Conservation (phyloP, 352 stramenopile species). For the Phytophthora crassamura region DNA sequence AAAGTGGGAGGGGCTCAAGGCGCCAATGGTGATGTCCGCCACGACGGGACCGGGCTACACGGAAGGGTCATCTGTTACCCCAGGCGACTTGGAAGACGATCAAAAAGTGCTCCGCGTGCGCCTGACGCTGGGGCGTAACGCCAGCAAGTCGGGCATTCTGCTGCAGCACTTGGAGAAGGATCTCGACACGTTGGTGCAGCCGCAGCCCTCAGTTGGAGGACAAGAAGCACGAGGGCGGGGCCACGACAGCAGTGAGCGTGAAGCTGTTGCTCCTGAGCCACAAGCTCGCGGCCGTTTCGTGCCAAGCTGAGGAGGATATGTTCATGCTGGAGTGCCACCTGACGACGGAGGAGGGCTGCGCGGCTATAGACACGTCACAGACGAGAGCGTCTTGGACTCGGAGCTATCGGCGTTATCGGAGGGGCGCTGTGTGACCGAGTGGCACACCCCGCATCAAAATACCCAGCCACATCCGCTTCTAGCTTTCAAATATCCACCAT, state of each 20-base stretch:
- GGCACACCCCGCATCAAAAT: no score
- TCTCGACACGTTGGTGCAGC: constrained; percentile 50
- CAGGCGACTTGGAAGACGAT: constrained; percentile 67
- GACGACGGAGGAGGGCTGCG: constrained; percentile 62
- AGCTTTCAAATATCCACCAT: no score
- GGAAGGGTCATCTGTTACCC: constrained; percentile 29
- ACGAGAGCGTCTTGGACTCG: constrained; percentile 69
- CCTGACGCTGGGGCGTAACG: constrained; percentile 67
- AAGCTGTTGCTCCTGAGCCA: constrained; percentile 67
- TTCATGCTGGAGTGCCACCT: constrained; percentile 81
- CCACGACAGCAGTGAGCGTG: constrained; percentile 36
- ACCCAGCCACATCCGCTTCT: no score
- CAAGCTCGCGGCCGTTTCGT: constrained; percentile 67
- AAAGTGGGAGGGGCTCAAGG: constrained; percentile 82
- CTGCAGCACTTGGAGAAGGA: constrained; percentile 74
- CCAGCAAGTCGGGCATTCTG: constrained; percentile 75
- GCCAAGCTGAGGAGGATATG: constrained; percentile 69
- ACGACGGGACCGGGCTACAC: constrained; percentile 50
- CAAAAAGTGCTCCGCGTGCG: constrained; percentile 77
- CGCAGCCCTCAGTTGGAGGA: constrained; percentile 31
- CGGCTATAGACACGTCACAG: constrained; percentile 53
- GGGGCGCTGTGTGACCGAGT: no score
- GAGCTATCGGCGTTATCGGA: constrained; percentile 64
- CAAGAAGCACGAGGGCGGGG: constrained; percentile 39
- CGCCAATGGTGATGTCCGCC: constrained; percentile 55